Base-by-base conservation (phyloP, 352 stramenopile genomes). In the Globisporangium ultimum region DNA sequence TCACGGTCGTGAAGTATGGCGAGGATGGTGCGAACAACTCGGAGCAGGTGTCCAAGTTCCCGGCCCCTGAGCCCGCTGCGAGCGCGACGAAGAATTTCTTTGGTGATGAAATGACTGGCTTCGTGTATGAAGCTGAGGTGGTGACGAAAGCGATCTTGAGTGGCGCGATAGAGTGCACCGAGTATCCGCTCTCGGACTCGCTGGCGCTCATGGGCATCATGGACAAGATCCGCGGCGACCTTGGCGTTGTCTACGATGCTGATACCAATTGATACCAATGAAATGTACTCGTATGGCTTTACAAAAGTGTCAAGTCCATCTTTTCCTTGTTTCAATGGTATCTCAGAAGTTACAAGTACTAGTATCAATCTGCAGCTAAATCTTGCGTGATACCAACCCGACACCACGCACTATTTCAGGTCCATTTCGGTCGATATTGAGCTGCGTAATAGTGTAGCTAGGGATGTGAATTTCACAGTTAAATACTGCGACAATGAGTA, bases 121-220 rank as follows among this genome's bases (percentile, higher is more conserved):
- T 97, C 51, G 60, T 73, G 18, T 94, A 93, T 60, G 87, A 97
- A 58, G 84, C 76, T 0, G 72, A 85, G 45, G 78, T 83, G 1
- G 82, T 94, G 6, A 78, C 71, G 0, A 61, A 78, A 4, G 76
- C 81, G 12, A 83, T 97, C 34, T 66, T 74, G 61, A 65, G 55
- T 40, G 67, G 80, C 24, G 53, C 81, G 22, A 66, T 53, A 13
- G 64, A 94, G 58, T 76, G 71, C 40, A 38, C 53, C 0, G 77
- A 91, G 55, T 92, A 90, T 53, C 61, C 80, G 13, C 75, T 67
- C 17, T 49, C 70, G 7, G 81, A 95, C 40, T 91, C 81, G 53
- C 61, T 96, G 22, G 74, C 66, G 43, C 68, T 93, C 24, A 64
- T 67, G 17, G 62, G 57, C 14, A 80, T 96, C 55, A 87, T 95